Evolutionary conservation across 2,329 filamentous ascomycete genomes (phyloP).

Genomic region (Huntiella decipiens): DNA sequence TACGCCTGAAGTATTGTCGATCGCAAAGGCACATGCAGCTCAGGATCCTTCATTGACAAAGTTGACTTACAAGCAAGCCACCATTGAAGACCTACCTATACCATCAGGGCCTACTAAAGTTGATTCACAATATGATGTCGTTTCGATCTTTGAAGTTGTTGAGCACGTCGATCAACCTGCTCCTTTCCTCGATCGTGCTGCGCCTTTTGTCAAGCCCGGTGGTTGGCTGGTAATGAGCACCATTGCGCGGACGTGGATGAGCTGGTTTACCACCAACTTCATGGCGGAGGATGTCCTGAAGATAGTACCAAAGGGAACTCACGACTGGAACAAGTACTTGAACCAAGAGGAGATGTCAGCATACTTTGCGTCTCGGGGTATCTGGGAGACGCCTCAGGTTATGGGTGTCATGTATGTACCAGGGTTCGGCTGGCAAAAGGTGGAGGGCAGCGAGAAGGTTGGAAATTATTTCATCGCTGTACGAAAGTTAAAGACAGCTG

Average conservation of each 20-base stretch:
- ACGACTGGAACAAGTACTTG: conserved; percentile 93
- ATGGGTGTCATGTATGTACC: conserved; percentile 84
- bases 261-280: conserved; percentile 82
- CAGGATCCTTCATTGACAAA: conserved; percentile 51
- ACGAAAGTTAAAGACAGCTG: conserved; percentile 22
- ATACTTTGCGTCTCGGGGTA: conserved; percentile 31
- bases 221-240: conserved; percentile 89
- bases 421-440: conserved; percentile 72
- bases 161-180: conserved; percentile 72
- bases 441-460: conserved; percentile 60
- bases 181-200: conserved; percentile 51
- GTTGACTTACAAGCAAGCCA: conserved; percentile 55
- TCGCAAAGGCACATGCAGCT: conserved; percentile 58
- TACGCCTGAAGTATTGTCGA: conserved; percentile 49
- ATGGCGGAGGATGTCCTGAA: conserved; percentile 73
- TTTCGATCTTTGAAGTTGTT: conserved; percentile 83
- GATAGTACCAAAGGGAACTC: conserved; percentile 80
- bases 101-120: conserved; percentile 17
- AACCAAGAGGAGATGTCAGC: conserved; percentile 58
- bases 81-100: conserved; percentile 49
- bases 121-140: conserved; percentile 48
- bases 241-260: conserved; percentile 74
- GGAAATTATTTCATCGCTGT: conserved; percentile 96
- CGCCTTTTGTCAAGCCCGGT: conserved; percentile 65
- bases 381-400: conserved; percentile 41